phyloP scores from a whole-genome alignment of 2,329 filamentous ascomycete genomes.

The Colletotrichum liaoningense region DNA sequence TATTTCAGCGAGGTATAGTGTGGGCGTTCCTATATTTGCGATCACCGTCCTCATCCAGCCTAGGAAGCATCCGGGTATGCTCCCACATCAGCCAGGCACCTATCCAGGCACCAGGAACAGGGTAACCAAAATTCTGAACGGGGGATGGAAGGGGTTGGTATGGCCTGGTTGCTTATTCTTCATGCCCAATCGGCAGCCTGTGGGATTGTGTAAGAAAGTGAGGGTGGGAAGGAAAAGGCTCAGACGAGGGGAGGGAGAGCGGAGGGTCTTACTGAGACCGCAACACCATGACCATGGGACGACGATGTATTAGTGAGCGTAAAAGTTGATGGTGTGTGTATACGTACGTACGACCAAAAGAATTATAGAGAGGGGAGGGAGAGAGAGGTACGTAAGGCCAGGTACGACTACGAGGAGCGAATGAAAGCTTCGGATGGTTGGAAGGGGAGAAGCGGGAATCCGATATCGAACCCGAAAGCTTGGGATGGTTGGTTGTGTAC shows the following conservation, averaged over 20 bases:
- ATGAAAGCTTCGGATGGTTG: background rate
- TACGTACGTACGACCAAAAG: background rate
- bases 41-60: too few species aligned
- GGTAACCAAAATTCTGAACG: background rate
- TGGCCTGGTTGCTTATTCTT: background rate
- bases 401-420: background rate
- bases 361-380: too few species aligned
- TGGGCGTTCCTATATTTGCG: too few species aligned
- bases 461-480: slow-evolving; percentile 27
- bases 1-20: background rate
- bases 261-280: background rate
- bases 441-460: slow-evolving; percentile 1
- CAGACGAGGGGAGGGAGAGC: background rate
- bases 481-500: slow-evolving; percentile 5
- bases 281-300: background rate
- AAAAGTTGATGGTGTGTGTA: background rate
- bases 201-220: background rate
- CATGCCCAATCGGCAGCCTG: background rate
- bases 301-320: background rate
- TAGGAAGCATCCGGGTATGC: too few species aligned
- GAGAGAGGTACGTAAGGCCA: too few species aligned
- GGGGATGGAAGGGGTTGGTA: background rate
- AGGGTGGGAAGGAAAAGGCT: background rate
- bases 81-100: background rate
- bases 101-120: background rate